A percentile compares a stretch with the other conserved stretches of the same genome.
These are phyloP conservation scores for Argentina anserina DNA, from an alignment of 306 rosid genomes.

Conservation along the genomic window DNA sequence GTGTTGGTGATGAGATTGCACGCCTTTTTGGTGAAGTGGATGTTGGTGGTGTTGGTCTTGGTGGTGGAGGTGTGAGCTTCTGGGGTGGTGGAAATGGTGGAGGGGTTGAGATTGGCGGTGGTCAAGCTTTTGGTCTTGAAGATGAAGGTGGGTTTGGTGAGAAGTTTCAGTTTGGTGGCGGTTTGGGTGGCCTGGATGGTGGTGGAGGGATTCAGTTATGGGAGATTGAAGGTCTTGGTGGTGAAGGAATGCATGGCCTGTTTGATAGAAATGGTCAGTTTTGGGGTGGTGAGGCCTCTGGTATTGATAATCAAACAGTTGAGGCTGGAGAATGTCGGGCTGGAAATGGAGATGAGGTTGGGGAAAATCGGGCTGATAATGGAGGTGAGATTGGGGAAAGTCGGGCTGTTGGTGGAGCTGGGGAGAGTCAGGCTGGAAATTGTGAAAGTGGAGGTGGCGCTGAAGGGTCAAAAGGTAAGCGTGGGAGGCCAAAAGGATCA, in stretches of 20 bases:
- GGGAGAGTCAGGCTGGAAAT: background rate
- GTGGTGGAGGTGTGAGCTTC: constrained; percentile 8
- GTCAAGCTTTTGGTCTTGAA: constrained; percentile 22
- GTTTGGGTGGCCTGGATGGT: constrained; percentile 20
- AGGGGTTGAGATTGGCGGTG: constrained; percentile 22
- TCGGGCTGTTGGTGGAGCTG: constrained; percentile 11
- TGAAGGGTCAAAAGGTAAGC: constrained; percentile 20
- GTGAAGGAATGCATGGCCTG: constrained; percentile 6
- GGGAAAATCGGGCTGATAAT: background rate
- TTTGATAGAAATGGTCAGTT: constrained; percentile 8
- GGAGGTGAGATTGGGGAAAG: constrained; percentile 19
- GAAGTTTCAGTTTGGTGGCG: constrained; percentile 5
- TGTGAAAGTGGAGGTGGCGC: constrained; percentile 21
- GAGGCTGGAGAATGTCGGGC: constrained; percentile 9
- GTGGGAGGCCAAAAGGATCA: constrained; percentile 34
- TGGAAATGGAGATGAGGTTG: constrained; percentile 17
- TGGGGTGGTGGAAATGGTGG: constrained; percentile 24
- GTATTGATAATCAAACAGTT: constrained; percentile 16
- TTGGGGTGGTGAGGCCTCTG: background rate
- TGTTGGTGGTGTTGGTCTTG: constrained; percentile 21
- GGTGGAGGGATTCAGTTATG: constrained; percentile 21
- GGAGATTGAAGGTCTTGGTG: constrained; percentile 18
- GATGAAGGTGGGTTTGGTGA: constrained; percentile 26
- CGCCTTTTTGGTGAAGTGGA: constrained; percentile 28
- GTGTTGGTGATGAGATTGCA: constrained; percentile 22